Base-by-base conservation (phyloP, 371 early-diverging fungal genomes). In the Rhizopus microsporus region DNA sequence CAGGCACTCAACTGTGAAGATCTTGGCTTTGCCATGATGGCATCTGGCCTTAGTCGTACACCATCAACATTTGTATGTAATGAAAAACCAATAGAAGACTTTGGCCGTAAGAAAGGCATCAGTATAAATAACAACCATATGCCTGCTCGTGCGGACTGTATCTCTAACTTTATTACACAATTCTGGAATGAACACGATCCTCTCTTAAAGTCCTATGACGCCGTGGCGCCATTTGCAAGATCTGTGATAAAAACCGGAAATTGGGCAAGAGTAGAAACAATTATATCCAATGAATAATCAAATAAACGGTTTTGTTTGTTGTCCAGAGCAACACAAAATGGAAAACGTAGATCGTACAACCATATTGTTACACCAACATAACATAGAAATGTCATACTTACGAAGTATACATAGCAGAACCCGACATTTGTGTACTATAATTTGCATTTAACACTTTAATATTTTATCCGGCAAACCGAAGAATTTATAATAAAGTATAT, bases 21-120 rank as follows among this genome's bases (percentile, higher is more conserved):
- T 44, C 66, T 80, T 53, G 76, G 70, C 3, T 69, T 78, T 44
- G 57, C 67, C n/a, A 63, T 80, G 66, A 60, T 80, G 69, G 76
- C 65, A 2, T 61, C 71, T 31, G 80, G 78, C 5, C 37, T 74
- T 29, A 63, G 72, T 3, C 61, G 61, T 12, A 55, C 59, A 10
- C 45, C 60, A 0, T 54, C 74, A 10, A 55, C 60, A 3, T 59
- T 48, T 47, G 78, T 80, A n/a, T 38, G 48, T 4, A 53, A 72
- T 1, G 23, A 43, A 45, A 39, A 58, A 42, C 52, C 51, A 9
- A 40, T 77, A 15, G 51, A 62, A 7, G 78, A 77, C 35, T 74
- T 66, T 55, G 78, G 78, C 1, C 50, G 65, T 1, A 43, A 43
- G 29, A 57, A 68, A 45, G 78, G 78, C 10, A 77, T 77, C 30